A percentile compares a stretch with the other conserved stretches of the same genome.
phyloP scores from a whole-genome alignment of 768 basidiomycete genomes.

The Gymnopilus dilepis region DNA sequence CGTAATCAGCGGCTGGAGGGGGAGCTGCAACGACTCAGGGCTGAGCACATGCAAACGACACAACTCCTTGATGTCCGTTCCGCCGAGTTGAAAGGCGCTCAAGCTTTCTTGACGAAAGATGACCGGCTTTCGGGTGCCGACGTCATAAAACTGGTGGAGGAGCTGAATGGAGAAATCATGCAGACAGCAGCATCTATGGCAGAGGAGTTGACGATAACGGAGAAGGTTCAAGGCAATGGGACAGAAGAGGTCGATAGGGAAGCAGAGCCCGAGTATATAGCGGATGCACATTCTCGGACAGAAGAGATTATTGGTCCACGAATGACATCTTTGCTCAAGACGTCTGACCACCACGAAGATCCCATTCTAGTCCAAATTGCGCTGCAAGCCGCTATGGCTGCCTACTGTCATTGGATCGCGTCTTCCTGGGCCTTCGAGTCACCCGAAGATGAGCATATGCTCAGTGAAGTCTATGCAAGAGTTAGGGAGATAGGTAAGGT shows the following conservation, averaged over 20 bases:
- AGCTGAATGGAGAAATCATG: conserved; percentile 54
- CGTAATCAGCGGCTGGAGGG: conserved; percentile 26
- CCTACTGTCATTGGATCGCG: conserved; percentile 55
- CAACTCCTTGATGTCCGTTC: conserved; percentile 46
- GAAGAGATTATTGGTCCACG: conserved; percentile 39
- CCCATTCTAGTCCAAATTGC: conserved; percentile 49
- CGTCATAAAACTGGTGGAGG: conserved; percentile 49
- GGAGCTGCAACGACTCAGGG: conserved; percentile 23
- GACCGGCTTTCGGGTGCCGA: conserved; percentile 55
- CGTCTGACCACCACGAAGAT: conserved; percentile 44
- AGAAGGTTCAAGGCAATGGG: conserved; percentile 16
- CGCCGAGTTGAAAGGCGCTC: conserved; percentile 54
- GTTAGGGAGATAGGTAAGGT: conserved; percentile 50
- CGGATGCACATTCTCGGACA: conserved; percentile 33
- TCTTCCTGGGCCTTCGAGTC: conserved; percentile 57
- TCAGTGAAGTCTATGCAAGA: conserved; percentile 44
- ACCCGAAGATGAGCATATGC: conserved; percentile 50
- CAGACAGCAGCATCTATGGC: conserved; percentile 57
- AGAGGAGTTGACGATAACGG: conserved; percentile 42
- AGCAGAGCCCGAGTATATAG: conserved; percentile 29
- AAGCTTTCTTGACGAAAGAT: conserved; percentile 51
- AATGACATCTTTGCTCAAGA: conserved; percentile 45
- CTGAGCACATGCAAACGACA: conserved; percentile 28
- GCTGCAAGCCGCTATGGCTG: conserved; percentile 49
- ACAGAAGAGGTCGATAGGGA: conserved; percentile 18